These are phyloP conservation scores for Mycena metata DNA, from an alignment of 768 basidiomycete genomes.

Conservation along the genomic window DNA sequence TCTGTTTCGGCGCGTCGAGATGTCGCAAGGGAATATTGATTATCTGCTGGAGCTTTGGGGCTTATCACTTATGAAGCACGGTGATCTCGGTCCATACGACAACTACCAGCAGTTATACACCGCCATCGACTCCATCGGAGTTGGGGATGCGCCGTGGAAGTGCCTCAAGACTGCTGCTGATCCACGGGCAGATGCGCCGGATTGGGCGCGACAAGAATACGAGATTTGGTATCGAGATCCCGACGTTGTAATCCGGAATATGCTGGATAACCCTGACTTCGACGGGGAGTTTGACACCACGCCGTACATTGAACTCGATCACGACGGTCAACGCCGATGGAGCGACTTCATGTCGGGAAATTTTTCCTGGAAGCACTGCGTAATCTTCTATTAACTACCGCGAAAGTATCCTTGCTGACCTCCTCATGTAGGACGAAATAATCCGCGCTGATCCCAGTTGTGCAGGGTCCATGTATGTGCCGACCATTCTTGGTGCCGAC, in stretches of 20 bases:
- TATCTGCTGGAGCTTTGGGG: background rate
- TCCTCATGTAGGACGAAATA: slow-evolving; percentile 5
- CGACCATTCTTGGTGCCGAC: slow-evolving; percentile 41
- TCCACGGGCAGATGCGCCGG: slow-evolving; percentile 38
- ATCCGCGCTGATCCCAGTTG: background rate
- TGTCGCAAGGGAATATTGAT: slow-evolving; percentile 14
- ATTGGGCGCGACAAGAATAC: slow-evolving; percentile 40
- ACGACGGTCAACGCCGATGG: slow-evolving; percentile 1
- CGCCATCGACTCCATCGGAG: slow-evolving; percentile 39
- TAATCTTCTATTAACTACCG: background rate
- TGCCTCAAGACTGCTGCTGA: slow-evolving; percentile 30
- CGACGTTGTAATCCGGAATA: slow-evolving; percentile 23
- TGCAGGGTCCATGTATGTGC: slow-evolving; percentile 8
- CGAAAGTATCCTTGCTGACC: too few relatives aligned
- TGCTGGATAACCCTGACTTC: slow-evolving; percentile 39
- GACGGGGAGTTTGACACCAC: slow-evolving; percentile 35
- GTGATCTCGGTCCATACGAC: slow-evolving; percentile 14
- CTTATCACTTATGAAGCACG: background rate
- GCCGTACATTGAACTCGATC: slow-evolving; percentile 21
- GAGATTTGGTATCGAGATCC: too few relatives aligned
- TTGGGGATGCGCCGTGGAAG: slow-evolving; percentile 44
- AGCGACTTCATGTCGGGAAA: slow-evolving; percentile 25
- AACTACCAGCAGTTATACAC: slow-evolving; percentile 37
- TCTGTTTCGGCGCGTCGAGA: too few relatives aligned
- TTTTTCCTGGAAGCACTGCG: slow-evolving; percentile 27